These are phyloP conservation scores for Avena eriantha DNA, from an alignment of 176 grass and related monocot species.

Conservation along the genomic window DNA sequence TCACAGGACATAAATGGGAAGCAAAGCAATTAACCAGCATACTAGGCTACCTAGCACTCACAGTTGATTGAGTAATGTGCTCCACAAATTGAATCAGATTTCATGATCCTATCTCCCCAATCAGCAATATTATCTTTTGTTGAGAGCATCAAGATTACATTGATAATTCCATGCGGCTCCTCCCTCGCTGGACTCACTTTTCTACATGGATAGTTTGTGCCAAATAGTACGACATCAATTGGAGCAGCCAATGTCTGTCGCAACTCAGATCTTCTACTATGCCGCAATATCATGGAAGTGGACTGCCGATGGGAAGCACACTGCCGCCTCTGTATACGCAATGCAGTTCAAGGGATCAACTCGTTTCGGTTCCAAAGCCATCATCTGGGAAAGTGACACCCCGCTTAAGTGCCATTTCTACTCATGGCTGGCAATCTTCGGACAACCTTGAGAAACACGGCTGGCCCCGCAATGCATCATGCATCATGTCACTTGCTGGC, in stretches of 20 bases:
- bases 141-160: neutral
- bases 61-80: constrained; percentile 19
- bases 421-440: too few relatives aligned
- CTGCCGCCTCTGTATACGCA: too few relatives aligned
- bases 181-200: neutral
- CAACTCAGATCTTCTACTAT: neutral
- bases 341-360: too few relatives aligned
- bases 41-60: neutral
- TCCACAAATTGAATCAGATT: constrained; percentile 20
- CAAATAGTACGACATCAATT: neutral
- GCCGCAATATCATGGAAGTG: neutral
- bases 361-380: too few relatives aligned
- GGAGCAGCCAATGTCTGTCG: neutral
- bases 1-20: constrained; percentile 9
- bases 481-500: too few relatives aligned
- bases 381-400: too few relatives aligned
- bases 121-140: neutral
- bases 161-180: neutral
- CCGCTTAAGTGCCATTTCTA: too few relatives aligned
- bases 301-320: too few relatives aligned
- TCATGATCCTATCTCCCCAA: neutral
- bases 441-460: too few relatives aligned
- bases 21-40: constrained; percentile 5
- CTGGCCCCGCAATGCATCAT: too few relatives aligned
- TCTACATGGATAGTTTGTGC: neutral